phyloP scores from a whole-genome alignment of 2,329 filamentous ascomycete genomes.

The Cladosporium sp. region DNA sequence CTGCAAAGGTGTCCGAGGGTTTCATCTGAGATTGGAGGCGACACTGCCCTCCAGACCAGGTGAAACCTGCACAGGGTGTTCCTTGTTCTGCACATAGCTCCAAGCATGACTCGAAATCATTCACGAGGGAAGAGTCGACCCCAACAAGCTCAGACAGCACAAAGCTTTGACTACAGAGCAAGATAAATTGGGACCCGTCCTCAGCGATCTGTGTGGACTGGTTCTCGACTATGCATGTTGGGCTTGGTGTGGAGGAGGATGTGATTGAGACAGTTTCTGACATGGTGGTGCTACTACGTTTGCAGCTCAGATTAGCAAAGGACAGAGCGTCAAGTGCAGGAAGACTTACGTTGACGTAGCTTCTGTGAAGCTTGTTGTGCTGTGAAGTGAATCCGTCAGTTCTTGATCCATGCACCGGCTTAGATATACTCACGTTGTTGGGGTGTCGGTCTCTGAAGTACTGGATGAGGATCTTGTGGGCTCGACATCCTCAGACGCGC shows the following conservation, averaged over 20 bases:
- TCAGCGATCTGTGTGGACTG: not conserved
- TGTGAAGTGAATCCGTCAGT: not conserved
- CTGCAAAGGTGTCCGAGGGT: not conserved
- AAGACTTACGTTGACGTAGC: not conserved
- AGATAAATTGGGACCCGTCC: not conserved
- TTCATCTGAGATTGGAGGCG: not conserved
- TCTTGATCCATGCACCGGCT: not conserved
- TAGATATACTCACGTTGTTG: too few species aligned
- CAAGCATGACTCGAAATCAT: not conserved
- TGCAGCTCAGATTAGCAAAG: too few species aligned
- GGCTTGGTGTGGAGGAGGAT: not conserved
- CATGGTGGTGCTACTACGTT: not conserved
- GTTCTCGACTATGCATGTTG: not conserved
- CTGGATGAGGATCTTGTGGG: not conserved
- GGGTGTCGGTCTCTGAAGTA: not conserved
- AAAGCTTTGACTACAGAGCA: not conserved
- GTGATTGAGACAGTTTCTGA: not conserved
- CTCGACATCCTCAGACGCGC: not conserved
- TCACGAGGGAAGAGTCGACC: not conserved
- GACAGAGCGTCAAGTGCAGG: too few species aligned
- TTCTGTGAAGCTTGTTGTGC: not conserved
- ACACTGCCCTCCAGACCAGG: not conserved
- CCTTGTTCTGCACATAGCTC: slow-evolving; percentile 3
- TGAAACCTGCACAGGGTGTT: slow-evolving; percentile 2
- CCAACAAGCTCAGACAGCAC: not conserved